Evolutionary conservation across 805 yeast genomes (phyloP).

Genomic region (Saccharomycopsis guyanensis): DNA sequence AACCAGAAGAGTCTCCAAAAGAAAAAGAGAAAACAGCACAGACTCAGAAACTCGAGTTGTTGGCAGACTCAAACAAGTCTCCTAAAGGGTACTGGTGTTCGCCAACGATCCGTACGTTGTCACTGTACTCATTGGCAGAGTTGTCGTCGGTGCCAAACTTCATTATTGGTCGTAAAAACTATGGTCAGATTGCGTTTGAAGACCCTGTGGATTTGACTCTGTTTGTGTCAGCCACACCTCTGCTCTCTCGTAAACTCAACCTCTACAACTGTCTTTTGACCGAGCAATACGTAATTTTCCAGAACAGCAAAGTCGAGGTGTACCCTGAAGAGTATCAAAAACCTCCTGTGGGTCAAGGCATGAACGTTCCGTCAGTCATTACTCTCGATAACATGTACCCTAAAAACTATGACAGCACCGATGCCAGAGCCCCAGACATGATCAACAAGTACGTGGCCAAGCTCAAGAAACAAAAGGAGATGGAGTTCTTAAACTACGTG

Average conservation of each 20-base stretch:
- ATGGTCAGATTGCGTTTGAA: constrained; percentile 60
- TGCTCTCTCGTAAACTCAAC: constrained; percentile 25
- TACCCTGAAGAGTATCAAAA: constrained; percentile 47
- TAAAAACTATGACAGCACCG: constrained; percentile 4
- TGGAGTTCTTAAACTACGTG: constrained; percentile 74
- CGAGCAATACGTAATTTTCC: constrained; percentile 9
- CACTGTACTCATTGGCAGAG: constrained; percentile 36
- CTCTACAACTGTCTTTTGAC: constrained; percentile 13
- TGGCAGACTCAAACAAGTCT: constrained; percentile 11
- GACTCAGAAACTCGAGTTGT: neutral
- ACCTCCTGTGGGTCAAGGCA: constrained; percentile 59
- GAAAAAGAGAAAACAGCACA: neutral
- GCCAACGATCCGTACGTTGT: constrained; percentile 49
- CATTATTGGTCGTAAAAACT: constrained; percentile 58
- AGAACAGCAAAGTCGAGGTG: constrained; percentile 42
- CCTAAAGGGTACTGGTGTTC: constrained; percentile 62
- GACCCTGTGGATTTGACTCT: constrained; percentile 62
- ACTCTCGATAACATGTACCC: constrained; percentile 59
- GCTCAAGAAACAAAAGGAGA: constrained; percentile 52
- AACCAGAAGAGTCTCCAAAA: neutral
- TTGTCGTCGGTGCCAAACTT: constrained; percentile 53
- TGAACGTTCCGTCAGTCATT: constrained; percentile 72
- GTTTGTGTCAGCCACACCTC: constrained; percentile 31
- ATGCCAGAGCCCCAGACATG: constrained; percentile 20
- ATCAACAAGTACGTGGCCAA: constrained; percentile 40